phyloP scores from a whole-genome alignment of 345 rosid genomes.

The Raphanus sativus region DNA sequence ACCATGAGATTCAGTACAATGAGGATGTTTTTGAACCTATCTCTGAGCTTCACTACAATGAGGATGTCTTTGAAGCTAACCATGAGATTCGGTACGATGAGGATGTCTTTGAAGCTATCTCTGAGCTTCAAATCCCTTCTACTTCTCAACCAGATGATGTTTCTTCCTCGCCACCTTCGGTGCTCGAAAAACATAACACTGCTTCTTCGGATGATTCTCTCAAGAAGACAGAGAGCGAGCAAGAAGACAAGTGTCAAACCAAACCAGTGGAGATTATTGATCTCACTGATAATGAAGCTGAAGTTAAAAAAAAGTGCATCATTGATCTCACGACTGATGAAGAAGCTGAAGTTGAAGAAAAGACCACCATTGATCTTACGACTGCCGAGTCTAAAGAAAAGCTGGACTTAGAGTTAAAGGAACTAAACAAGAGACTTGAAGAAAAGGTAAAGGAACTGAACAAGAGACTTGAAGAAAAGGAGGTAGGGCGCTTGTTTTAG shows the following conservation, averaged over 20 bases:
- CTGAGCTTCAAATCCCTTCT: background rate
- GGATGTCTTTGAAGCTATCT: background rate
- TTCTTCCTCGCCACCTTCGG: background rate
- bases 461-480: conserved; percentile 59
- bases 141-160: background rate
- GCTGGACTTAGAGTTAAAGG: conserved; percentile 67
- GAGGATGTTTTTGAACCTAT: too few species aligned
- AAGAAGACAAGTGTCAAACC: background rate
- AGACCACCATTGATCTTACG: background rate
- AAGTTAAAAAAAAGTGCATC: background rate
- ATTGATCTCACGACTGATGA: background rate
- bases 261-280: background rate
- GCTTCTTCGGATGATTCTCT: background rate
- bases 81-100: background rate
- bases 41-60: background rate
- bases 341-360: background rate
- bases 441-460: conserved; percentile 56
- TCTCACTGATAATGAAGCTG: background rate
- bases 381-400: conserved; percentile 24
- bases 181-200: background rate
- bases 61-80: background rate
- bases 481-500: conserved; percentile 47
- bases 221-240: background rate
- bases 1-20: too few species aligned
- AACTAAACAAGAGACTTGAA: conserved; percentile 60